These are phyloP conservation scores for Phytophthora boehmeriae DNA, from an alignment of 352 stramenopile genomes.

Conservation along the genomic window DNA sequence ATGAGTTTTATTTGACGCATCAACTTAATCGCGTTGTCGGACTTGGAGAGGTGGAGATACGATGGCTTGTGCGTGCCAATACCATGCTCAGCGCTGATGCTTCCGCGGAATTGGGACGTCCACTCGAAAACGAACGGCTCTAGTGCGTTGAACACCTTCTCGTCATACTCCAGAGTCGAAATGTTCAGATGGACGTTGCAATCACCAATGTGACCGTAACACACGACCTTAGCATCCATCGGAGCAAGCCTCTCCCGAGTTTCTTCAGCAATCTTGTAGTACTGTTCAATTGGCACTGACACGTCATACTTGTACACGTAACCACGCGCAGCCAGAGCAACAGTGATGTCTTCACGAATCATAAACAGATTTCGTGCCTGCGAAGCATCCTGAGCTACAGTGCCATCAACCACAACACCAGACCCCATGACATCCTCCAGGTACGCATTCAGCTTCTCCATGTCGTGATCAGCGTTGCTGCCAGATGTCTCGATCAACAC, in stretches of 20 bases:
- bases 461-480: slow-evolving; percentile 91
- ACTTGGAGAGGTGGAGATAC: slow-evolving; percentile 90
- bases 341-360: slow-evolving; percentile 94
- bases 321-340: slow-evolving; percentile 81
- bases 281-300: slow-evolving; percentile 91
- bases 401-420: slow-evolving; percentile 88
- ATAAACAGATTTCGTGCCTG: slow-evolving; percentile 93
- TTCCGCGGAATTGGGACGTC: slow-evolving; percentile 88
- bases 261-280: slow-evolving; percentile 91
- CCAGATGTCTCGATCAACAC: slow-evolving; percentile 97
- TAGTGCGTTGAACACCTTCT: slow-evolving; percentile 63
- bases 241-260: slow-evolving; percentile 58
- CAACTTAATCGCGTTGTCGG: slow-evolving; percentile 73
- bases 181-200: slow-evolving; percentile 98
- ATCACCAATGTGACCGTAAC: slow-evolving; percentile 96
- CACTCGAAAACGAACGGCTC: slow-evolving; percentile 87
- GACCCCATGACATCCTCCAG: slow-evolving; percentile 77
- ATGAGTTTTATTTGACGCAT: slow-evolving; percentile 95
- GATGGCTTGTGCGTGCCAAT: slow-evolving; percentile 95
- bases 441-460: slow-evolving; percentile 90
- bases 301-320: slow-evolving; percentile 98
- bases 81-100: slow-evolving; percentile 98
- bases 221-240: slow-evolving; percentile 68
- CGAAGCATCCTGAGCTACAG: slow-evolving; percentile 91
- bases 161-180: slow-evolving; percentile 72